Conservation (phyloP, 352 stramenopile species). For the Blastocystis sp. region DNA sequence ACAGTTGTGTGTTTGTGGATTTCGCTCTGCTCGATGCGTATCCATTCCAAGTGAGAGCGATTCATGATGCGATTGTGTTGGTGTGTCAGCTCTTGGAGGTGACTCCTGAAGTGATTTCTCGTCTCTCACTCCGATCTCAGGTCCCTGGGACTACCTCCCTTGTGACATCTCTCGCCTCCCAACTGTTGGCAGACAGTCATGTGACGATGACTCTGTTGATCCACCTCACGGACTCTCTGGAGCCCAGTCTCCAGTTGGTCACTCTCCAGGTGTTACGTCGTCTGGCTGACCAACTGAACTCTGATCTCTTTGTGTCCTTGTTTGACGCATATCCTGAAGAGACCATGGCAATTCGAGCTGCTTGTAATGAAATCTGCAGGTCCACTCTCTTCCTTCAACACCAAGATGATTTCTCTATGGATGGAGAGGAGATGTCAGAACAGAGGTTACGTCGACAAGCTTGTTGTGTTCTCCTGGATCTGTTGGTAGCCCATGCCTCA, state of each 20-base stretch:
- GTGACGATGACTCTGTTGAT: background rate
- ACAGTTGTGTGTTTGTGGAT: background rate
- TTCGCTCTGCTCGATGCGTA: slow-evolving; percentile 7
- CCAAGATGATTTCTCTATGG: background rate
- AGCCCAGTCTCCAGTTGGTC: background rate
- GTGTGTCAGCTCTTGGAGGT: slow-evolving; percentile 12
- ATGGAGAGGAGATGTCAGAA: background rate
- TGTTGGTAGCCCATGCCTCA: background rate
- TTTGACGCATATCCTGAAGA: slow-evolving; percentile 18
- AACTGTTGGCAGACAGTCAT: background rate
- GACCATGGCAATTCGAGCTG: background rate
- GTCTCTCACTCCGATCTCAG: background rate
- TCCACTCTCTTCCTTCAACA: background rate
- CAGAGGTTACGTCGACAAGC: background rate
- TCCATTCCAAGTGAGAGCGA: background rate
- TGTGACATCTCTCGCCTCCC: slow-evolving; percentile 16
- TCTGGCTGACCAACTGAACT: background rate
- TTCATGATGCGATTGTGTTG: background rate
- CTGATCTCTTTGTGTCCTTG: background rate
- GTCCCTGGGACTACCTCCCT: background rate
- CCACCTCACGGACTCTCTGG: background rate
- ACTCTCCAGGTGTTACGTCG: background rate
- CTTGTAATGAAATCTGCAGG: background rate
- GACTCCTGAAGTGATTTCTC: slow-evolving; percentile 7
- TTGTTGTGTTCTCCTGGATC: background rate